Conservation (phyloP, 2,329 filamentous ascomycete genomes). For the Fusarium kyushuense region DNA sequence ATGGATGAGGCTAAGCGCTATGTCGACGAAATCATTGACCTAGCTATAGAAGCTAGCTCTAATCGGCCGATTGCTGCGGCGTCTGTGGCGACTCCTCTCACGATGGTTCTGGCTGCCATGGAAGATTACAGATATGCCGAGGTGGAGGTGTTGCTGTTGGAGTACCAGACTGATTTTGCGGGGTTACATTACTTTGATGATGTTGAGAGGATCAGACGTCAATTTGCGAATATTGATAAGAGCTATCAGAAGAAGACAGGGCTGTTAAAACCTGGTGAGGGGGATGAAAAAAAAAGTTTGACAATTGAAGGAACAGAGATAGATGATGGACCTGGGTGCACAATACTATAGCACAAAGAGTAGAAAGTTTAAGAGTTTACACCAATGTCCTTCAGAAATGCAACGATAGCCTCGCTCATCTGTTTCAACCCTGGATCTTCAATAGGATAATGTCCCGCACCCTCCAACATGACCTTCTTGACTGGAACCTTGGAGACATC, state of each 20-base stretch:
- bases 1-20: not conserved
- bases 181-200: slow-evolving; percentile 1
- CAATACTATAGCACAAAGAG: slow-evolving; percentile 17
- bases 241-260: not conserved
- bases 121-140: slow-evolving; percentile 1
- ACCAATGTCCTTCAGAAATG: slow-evolving; percentile 15
- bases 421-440: slow-evolving; percentile 10
- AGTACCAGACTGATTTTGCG: slow-evolving; percentile 13
- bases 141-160: not conserved
- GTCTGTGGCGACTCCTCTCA: not conserved
- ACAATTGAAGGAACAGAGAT: not conserved
- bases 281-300: accelerated
- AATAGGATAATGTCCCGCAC: slow-evolving; percentile 10
- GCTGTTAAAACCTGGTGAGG: accelerated
- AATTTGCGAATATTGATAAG: not conserved
- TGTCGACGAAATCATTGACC: not conserved
- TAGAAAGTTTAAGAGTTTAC: no score
- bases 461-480: slow-evolving; percentile 8
- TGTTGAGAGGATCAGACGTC: not conserved
- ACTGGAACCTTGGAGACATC: not conserved
- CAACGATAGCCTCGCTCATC: slow-evolving; percentile 11
- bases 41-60: not conserved
- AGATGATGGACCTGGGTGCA: not conserved
- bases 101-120: not conserved
- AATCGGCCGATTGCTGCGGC: slow-evolving; percentile 20